phyloP scores from a whole-genome alignment of 179 eudicot genomes.

The Silene vulgaris region DNA sequence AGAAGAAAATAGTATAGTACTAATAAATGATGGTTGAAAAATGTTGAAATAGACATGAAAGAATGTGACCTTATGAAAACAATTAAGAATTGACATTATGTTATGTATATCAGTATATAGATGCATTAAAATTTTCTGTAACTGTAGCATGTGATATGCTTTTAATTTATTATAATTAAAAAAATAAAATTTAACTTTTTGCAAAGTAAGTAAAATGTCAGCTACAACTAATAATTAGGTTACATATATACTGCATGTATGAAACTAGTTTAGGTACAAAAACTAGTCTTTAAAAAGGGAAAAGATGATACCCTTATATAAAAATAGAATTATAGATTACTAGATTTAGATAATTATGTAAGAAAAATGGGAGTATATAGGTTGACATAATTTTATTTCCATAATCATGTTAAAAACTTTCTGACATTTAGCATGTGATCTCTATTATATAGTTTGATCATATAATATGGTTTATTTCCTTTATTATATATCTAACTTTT shows the following conservation, averaged over 20 bases:
- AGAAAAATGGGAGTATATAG: slow-evolving; percentile 22
- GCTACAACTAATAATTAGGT: slow-evolving; percentile 25
- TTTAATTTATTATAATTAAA: background rate
- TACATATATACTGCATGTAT: slow-evolving; percentile 20
- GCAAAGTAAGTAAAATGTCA: background rate
- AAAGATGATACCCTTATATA: slow-evolving; percentile 32
- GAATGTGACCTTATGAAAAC: slow-evolving; percentile 34
- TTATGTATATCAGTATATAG: slow-evolving; percentile 16
- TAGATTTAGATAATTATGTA: slow-evolving; percentile 28
- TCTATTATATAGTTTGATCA: slow-evolving; percentile 11
- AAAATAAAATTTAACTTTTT: background rate
- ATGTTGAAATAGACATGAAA: slow-evolving; percentile 33
- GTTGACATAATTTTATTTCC: slow-evolving; percentile 31
- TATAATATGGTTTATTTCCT: no score
- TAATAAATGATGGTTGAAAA: slow-evolving; percentile 21
- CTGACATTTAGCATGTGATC: slow-evolving; percentile 35
- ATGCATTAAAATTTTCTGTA: slow-evolving; percentile 28
- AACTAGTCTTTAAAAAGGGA: slow-evolving; percentile 20
- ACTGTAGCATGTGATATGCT: slow-evolving; percentile 36
- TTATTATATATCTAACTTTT: no score
- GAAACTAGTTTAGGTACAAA: slow-evolving; percentile 31
- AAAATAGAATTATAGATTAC: slow-evolving; percentile 24
- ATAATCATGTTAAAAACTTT: slow-evolving; percentile 19
- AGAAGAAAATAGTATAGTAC: slow-evolving; percentile 3
- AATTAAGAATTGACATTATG: slow-evolving; percentile 9